A percentile compares a stretch with the other conserved stretches of the same genome.
Evolutionary conservation across 2,329 filamentous ascomycete genomes (phyloP).

Genomic region (Akanthomyces lecanii): DNA sequence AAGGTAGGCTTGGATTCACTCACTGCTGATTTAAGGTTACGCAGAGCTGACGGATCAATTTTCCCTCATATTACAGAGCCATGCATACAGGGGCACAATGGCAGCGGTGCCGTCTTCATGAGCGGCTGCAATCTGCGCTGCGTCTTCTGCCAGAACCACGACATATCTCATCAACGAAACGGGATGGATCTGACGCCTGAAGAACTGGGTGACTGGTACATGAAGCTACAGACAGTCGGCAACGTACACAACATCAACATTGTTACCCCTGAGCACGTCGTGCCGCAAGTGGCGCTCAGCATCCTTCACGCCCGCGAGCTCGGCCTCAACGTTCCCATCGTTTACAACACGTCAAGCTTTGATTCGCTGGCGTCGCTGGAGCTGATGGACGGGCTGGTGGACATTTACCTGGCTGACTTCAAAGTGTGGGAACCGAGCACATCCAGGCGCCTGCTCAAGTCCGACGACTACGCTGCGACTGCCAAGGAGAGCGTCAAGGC

Average conservation of each 20-base stretch:
- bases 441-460: conserved; percentile 69
- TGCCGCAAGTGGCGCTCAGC: conserved; percentile 73
- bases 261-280: conserved; percentile 81
- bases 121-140: conserved; percentile 70
- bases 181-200: conserved; percentile 76
- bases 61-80: conserved; percentile 49
- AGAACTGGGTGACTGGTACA: conserved; percentile 74
- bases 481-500: conserved; percentile 73
- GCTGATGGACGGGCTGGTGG: conserved; percentile 72
- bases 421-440: conserved; percentile 70
- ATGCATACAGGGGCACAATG: conserved; percentile 77
- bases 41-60: background rate
- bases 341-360: conserved; percentile 83
- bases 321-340: conserved; percentile 66
- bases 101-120: conserved; percentile 78
- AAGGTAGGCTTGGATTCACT: conserved; percentile 43
- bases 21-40: background rate
- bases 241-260: conserved; percentile 87
- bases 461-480: conserved; percentile 67
- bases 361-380: conserved; percentile 69
- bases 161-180: conserved; percentile 77
- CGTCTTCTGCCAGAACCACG: conserved; percentile 76
- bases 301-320: conserved; percentile 69
- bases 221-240: conserved; percentile 78
- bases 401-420: conserved; percentile 87